Percentiles rank a stretch among this genome's conserved stretches.
These are phyloP conservation scores for Anaeromyces robustus DNA, from an alignment of 192 early-diverging fungal species.

Conservation along the genomic window DNA sequence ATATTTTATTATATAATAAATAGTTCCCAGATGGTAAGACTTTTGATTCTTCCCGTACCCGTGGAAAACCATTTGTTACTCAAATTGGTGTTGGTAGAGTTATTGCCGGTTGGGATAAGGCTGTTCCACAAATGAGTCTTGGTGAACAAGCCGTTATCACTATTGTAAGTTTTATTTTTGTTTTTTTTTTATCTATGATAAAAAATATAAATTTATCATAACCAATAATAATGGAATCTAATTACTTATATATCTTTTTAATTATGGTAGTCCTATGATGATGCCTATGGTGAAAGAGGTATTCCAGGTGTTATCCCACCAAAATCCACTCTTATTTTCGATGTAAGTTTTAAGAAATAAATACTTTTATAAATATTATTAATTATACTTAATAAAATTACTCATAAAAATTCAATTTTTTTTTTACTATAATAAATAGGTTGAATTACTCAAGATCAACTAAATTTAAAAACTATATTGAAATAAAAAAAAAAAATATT, in stretches of 20 bases:
- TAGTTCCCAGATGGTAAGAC: constrained; percentile 34
- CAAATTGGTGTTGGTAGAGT: constrained; percentile 86
- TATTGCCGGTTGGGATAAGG: constrained; percentile 77
- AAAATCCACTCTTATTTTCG: constrained; percentile 65
- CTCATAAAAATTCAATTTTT: too few relatives aligned
- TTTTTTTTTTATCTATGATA: too few relatives aligned
- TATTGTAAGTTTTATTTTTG: constrained; percentile 60
- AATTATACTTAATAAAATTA: too few relatives aligned
- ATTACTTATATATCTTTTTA: too few relatives aligned
- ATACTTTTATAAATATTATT: too few relatives aligned
- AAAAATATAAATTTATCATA: too few relatives aligned
- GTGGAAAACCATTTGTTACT: constrained; percentile 69
- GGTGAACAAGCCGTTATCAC: constrained; percentile 73
- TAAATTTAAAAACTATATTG: too few relatives aligned
- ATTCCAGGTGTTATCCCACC: constrained; percentile 64
- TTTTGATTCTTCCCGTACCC: constrained; percentile 82
- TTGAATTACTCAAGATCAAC: constrained; percentile 52
- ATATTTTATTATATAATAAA: too few relatives aligned
- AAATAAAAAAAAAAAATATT: too few relatives aligned
- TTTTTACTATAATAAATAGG: too few relatives aligned
- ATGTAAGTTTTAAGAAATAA: constrained; percentile 18
- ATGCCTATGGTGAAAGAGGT: constrained; percentile 56
- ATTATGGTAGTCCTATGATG: constrained; percentile 2
- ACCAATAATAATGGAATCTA: too few relatives aligned
- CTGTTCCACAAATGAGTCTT: constrained; percentile 84